phyloP scores from a whole-genome alignment of 2,329 filamentous ascomycete genomes.

The Xenosphaeropsis pyriputrescens region DNA sequence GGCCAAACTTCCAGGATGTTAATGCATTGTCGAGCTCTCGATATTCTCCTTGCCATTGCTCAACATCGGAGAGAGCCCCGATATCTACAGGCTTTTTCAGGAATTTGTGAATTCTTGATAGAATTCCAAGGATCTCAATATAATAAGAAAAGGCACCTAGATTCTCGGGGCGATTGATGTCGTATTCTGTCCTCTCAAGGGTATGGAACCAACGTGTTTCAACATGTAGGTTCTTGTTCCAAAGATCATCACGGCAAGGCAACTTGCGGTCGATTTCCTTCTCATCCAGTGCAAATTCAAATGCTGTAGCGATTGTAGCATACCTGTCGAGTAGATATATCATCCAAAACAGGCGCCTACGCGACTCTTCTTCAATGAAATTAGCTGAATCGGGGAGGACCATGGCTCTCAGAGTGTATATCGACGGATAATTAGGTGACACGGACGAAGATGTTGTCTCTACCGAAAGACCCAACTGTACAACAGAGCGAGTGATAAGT shows the following conservation, averaged over 20 bases:
- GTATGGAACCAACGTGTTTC: constrained; percentile 71
- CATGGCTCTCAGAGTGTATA: constrained; percentile 78
- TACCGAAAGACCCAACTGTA: constrained; percentile 74
- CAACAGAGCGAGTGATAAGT: constrained; percentile 74
- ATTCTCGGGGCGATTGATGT: constrained; percentile 60
- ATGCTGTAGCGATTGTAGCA: constrained; percentile 79
- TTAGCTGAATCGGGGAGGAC: constrained; percentile 70
- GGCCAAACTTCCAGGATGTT: constrained; percentile 68
- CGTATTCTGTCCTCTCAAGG: constrained; percentile 38
- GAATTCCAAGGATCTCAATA: constrained; percentile 74
- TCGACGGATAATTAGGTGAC: constrained; percentile 67
- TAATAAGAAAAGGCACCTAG: constrained; percentile 82
- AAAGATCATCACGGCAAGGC: constrained; percentile 78
- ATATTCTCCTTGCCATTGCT: constrained; percentile 80
- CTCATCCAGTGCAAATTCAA: constrained; percentile 81
- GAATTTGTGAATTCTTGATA: constrained; percentile 79
- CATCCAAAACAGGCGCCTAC: constrained; percentile 84
- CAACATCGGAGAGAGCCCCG: constrained; percentile 67
- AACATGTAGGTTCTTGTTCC: constrained; percentile 68
- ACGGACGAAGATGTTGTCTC: constrained; percentile 70
- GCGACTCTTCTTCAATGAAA: constrained; percentile 81
- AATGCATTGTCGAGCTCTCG: constrained; percentile 71
- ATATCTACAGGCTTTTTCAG: constrained; percentile 85
- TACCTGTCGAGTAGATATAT: constrained; percentile 83
- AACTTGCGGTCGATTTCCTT: constrained; percentile 79